Evolutionary conservation across 768 basidiomycete species (phyloP), one percentile per base, ranked within the genome.

Genomic region (Arthromyces matolae): DNA sequence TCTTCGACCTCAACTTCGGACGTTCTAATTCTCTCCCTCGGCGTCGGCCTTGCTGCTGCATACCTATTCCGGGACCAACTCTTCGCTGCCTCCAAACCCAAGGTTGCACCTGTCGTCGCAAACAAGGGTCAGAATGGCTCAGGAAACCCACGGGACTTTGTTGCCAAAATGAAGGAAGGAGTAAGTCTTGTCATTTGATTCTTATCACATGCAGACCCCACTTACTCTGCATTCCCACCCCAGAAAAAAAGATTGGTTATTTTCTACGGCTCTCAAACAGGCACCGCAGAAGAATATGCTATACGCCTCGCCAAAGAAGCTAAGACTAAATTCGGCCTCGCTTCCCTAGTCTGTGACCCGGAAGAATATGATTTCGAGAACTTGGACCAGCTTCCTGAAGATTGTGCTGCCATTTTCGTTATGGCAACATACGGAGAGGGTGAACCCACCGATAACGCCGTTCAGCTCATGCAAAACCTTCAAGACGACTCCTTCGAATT

Each of bases 331-430:
- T 99, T 91, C 54, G 95, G 95, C 40, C 78, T 97, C 13, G 87
- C 92, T 8, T 96, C 93, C 6, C 84, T 98, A 45, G 95, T 99
- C 13, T 96, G 93, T 61, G 95, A 99, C 63, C 93, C 94, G 3
- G 96, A 99, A 66, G 95, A 99, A 68, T 97, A 97, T 65, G 96
- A 98, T 63, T 97, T 98, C 62, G 92, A 94, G 64, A 93, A 89
- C 66, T 83, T 98, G 53, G 95, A 98, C 68, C 76, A 85, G 63
- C 66, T 97, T 23, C 90, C 96, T 0, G 86, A 88, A 56, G 86
- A 93, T 65, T 84, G 78, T 54, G 88, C 85, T 16, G 91, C 84
- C 47, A 83, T 99, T 68, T 98, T 99, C 64, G 92, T 94, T 59
- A 80, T 98, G 83, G 95, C 95, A 9, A 98, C 95, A 10, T 99